A percentile compares a stretch with the other conserved stretches of the same genome.
Conservation (phyloP, 805 yeast species). For the Candida ovalis region DNA sequence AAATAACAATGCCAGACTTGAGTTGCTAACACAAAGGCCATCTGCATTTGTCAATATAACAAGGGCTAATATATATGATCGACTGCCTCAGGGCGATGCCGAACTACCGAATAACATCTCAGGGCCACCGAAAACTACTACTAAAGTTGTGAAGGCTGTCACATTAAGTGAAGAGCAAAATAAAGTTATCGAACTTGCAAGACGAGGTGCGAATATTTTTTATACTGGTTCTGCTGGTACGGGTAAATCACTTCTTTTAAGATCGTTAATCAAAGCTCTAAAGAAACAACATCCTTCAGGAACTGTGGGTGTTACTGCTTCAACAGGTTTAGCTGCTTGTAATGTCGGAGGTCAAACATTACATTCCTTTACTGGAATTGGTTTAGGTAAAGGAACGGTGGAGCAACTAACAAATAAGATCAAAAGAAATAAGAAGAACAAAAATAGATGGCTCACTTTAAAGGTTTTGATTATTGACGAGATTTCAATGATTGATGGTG, state of each 20-base stretch:
- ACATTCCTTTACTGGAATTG: slow-evolving; percentile 76
- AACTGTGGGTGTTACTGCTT: slow-evolving; percentile 72
- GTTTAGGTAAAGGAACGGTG: slow-evolving; percentile 57
- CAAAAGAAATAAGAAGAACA: slow-evolving; percentile 45
- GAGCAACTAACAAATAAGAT: slow-evolving; percentile 47
- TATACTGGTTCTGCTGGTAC: slow-evolving; percentile 99
- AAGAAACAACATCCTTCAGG: slow-evolving; percentile 41
- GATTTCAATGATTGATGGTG: slow-evolving; percentile 76
- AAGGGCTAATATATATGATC: background rate
- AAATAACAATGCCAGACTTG: slow-evolving; percentile 6
- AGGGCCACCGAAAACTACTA: background rate
- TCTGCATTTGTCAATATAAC: slow-evolving; percentile 3
- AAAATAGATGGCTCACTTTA: slow-evolving; percentile 50
- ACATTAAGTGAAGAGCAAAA: slow-evolving; percentile 59
- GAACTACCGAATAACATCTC: background rate
- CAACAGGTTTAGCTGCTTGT: slow-evolving; percentile 82
- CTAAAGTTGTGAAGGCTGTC: slow-evolving; percentile 22
- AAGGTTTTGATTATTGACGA: slow-evolving; percentile 72
- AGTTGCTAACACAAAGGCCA: slow-evolving; percentile 20
- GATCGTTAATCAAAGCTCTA: slow-evolving; percentile 54
- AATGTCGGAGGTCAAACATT: slow-evolving; percentile 77
- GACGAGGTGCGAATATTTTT: slow-evolving; percentile 65
- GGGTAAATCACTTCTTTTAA: slow-evolving; percentile 87
- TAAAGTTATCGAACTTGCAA: slow-evolving; percentile 57
- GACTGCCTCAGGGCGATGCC: background rate